Conservation (phyloP, 176 grass and related monocot genomes). For the Rhynchospora pubera region DNA sequence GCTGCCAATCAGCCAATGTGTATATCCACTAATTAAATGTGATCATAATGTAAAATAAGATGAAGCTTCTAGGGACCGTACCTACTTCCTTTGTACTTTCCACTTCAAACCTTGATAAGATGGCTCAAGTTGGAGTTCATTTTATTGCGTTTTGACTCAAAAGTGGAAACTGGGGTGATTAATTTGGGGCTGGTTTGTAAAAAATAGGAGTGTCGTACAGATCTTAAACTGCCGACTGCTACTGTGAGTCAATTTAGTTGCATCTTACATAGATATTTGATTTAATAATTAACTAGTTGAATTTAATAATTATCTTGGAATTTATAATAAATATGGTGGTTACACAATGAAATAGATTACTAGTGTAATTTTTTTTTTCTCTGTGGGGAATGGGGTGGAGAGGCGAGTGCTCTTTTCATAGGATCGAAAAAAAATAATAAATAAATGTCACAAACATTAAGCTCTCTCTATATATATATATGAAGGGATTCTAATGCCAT, state of each 20-base stretch:
- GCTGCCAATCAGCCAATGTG: neutral
- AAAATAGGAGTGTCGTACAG: neutral
- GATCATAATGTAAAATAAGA: neutral
- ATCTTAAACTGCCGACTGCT: neutral
- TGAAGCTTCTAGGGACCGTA: neutral
- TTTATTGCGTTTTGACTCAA: conserved; percentile 9
- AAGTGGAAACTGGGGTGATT: neutral
- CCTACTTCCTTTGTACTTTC: neutral
- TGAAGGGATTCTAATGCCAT: too few relatives aligned
- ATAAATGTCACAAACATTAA: too few relatives aligned
- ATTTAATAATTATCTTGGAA: neutral
- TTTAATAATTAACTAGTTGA: neutral
- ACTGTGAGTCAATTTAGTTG: neutral
- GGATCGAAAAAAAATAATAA: too few relatives aligned
- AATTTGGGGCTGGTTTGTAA: neutral
- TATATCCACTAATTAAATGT: neutral
- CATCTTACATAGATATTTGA: neutral
- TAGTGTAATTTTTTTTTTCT: neutral
- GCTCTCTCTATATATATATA: too few relatives aligned
- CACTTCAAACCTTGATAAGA: neutral
- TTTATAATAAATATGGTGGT: neutral
- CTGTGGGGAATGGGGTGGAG: too few relatives aligned
- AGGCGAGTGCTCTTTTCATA: too few relatives aligned
- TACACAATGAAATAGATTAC: neutral
- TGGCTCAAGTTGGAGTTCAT: neutral